Evolutionary conservation across 176 grass and related monocot species (phyloP).

Genomic region (Lolium perenne): DNA sequence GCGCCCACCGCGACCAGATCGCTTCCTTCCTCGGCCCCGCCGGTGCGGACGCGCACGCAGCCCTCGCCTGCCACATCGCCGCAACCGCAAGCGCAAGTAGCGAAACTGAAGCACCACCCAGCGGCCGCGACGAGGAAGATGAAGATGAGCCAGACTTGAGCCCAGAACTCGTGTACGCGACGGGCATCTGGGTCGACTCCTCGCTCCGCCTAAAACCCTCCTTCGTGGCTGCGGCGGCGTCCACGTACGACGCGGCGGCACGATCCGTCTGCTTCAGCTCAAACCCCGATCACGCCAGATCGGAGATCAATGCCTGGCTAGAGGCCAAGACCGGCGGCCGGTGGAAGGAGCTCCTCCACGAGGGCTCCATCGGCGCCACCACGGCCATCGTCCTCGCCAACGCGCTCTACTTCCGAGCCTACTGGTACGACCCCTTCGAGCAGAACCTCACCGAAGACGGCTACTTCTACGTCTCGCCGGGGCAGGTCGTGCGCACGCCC

Average conservation of each 20-base stretch:
- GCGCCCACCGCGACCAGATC: slow-evolving; percentile 27
- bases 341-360: not conserved
- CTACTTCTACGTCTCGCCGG: slow-evolving; percentile 36
- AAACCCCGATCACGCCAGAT: not conserved
- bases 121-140: not conserved
- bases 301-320: slow-evolving; percentile 38
- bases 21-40: slow-evolving; percentile 32
- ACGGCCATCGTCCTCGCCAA: slow-evolving; percentile 30
- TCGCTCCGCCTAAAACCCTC: slow-evolving; percentile 16
- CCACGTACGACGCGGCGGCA: not conserved
- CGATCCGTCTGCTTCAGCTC: not conserved
- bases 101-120: not conserved
- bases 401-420: slow-evolving; percentile 17
- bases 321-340: not conserved
- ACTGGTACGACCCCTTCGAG: slow-evolving; percentile 26
- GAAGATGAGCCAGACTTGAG: not conserved
- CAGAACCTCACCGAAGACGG: not conserved
- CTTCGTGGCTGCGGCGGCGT: not conserved
- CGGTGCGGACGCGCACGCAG: not conserved
- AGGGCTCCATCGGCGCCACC: not conserved
- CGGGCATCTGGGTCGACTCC: slow-evolving; percentile 37
- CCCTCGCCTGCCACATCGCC: slow-evolving; percentile 15
- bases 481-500: not conserved
- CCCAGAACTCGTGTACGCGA: slow-evolving; percentile 30
- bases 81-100: not conserved